A percentile compares a stretch with the other conserved stretches of the same genome.
These are phyloP conservation scores for Arabidopsis arenosa DNA, from an alignment of 345 rosid species.

Conservation along the genomic window DNA sequence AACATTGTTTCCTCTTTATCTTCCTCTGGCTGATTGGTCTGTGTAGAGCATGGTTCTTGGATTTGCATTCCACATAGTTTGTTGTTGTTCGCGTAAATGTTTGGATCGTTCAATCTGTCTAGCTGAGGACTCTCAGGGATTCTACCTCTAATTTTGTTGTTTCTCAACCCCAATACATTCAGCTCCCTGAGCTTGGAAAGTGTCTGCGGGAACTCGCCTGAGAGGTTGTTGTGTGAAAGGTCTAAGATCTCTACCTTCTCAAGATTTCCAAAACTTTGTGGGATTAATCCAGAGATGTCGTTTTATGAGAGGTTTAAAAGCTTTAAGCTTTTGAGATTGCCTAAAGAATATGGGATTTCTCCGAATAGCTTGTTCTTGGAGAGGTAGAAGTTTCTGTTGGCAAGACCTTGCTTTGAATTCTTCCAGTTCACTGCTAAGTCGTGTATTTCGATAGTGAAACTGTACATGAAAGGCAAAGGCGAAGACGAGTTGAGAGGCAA, in stretches of 20 bases:
- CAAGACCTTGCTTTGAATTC: constrained; percentile 42
- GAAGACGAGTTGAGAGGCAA: constrained; percentile 8
- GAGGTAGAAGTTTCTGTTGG: constrained; percentile 19
- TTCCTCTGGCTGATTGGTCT: constrained; percentile 20
- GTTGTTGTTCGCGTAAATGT: constrained; percentile 46
- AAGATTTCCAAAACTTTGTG: constrained; percentile 37
- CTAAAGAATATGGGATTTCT: constrained; percentile 46
- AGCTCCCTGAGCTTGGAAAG: constrained; percentile 37
- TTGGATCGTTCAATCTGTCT: constrained; percentile 47
- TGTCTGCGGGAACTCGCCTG: constrained; percentile 41
- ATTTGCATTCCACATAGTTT: constrained; percentile 54
- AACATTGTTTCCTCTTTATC: constrained; percentile 33
- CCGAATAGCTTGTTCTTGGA: constrained; percentile 48
- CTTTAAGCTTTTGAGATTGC: constrained; percentile 45
- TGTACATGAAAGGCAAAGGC: neutral
- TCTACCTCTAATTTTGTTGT: constrained; percentile 47
- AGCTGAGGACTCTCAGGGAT: constrained; percentile 50
- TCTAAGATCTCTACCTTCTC: constrained; percentile 47
- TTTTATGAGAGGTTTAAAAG: constrained; percentile 46
- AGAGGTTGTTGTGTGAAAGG: constrained; percentile 48
- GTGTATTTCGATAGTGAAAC: neutral
- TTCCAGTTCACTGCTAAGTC: constrained; percentile 49
- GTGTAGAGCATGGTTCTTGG: constrained; percentile 38
- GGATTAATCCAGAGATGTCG: constrained; percentile 45
- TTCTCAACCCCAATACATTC: constrained; percentile 44